These are phyloP conservation scores for Canavalia ensiformis DNA, from an alignment of 306 rosid species.

Conservation along the genomic window DNA sequence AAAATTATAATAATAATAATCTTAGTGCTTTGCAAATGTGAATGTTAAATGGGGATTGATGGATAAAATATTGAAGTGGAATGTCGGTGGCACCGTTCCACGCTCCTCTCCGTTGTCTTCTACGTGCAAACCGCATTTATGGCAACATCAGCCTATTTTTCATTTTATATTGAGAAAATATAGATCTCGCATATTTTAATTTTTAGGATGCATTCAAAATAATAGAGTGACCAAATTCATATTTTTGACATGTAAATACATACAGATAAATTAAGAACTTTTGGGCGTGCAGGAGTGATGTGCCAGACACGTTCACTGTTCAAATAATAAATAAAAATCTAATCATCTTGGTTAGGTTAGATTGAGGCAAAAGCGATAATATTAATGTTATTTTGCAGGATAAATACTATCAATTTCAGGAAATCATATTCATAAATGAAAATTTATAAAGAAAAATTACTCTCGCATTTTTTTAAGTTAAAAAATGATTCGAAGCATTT, in stretches of 20 bases:
- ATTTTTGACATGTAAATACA: background rate
- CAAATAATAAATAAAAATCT: too few species aligned
- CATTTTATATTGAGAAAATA: background rate
- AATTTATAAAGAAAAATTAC: too few species aligned
- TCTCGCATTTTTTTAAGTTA: too few species aligned
- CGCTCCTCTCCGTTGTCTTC: background rate
- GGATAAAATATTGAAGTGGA: background rate
- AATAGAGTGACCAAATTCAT: background rate
- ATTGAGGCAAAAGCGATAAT: background rate
- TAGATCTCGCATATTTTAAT: background rate
- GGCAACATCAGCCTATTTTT: background rate
- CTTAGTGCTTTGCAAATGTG: background rate
- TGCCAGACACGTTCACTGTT: background rate
- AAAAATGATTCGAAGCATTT: too few species aligned
- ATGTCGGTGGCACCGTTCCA: slow-evolving; percentile 22
- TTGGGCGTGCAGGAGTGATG: background rate
- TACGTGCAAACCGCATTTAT: background rate
- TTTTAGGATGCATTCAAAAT: too few species aligned
- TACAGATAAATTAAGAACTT: background rate
- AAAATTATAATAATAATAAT: background rate
- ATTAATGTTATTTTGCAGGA: background rate
- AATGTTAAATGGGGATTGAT: background rate
- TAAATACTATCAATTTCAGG: background rate
- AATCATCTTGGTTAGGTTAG: background rate
- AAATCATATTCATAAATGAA: too few species aligned